These are phyloP conservation scores for Panicum virgatum DNA, from an alignment of 202 grass and related monocot species.

Conservation along the genomic window DNA sequence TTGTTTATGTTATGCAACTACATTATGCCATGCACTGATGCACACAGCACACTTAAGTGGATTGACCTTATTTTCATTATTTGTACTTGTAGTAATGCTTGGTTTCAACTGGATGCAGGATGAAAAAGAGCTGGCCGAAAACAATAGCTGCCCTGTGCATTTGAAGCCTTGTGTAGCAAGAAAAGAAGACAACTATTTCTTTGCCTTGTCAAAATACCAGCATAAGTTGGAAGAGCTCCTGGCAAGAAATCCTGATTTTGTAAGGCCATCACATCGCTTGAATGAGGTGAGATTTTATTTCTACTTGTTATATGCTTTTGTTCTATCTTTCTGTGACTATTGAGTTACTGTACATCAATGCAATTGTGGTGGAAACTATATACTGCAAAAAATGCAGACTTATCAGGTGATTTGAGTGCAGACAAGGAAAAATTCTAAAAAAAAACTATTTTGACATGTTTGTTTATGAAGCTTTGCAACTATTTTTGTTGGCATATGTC, in stretches of 20 bases:
- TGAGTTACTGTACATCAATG: conserved; percentile 25
- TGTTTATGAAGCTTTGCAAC: not conserved
- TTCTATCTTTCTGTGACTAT: conserved; percentile 24
- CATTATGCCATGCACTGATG: not conserved
- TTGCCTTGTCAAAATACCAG: conserved; percentile 96
- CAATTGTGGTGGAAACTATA: conserved; percentile 11
- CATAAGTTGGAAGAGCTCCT: conserved; percentile 83
- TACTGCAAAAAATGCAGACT: conserved; percentile 6
- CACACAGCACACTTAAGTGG: conserved; percentile 5
- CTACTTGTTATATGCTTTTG: conserved; percentile 26
- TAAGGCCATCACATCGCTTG: conserved; percentile 85
- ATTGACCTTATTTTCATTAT: not conserved
- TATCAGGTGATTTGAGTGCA: not conserved
- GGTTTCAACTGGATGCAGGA: conserved; percentile 59
- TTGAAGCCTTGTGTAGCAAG: conserved; percentile 80
- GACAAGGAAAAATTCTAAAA: not conserved
- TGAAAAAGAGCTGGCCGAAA: conserved; percentile 88
- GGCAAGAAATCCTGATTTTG: conserved; percentile 83
- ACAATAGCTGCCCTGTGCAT: conserved; percentile 82
- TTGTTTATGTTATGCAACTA: no score
- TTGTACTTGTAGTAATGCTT: conserved; percentile 11
- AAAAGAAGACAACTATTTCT: conserved; percentile 99
- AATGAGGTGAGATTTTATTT: conserved; percentile 73
- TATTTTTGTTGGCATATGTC: not conserved
- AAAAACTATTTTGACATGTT: not conserved